These are phyloP conservation scores for Fraxinus albicans DNA, from an alignment of 305 asterid species.

Conservation along the genomic window DNA sequence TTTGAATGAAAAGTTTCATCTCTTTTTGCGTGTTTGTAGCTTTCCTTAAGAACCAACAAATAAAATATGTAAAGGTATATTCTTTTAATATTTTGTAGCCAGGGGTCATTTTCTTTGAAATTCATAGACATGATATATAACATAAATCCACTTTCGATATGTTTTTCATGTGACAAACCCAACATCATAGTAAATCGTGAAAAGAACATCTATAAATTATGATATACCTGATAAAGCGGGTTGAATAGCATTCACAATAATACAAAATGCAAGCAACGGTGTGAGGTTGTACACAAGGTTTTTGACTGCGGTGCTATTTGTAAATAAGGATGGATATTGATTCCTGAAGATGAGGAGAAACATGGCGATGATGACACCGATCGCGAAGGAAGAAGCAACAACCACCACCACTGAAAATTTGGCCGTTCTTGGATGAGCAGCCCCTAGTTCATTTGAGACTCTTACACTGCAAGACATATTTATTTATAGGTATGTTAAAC, in stretches of 20 bases:
- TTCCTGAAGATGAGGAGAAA: conserved; percentile 31
- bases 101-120: neutral
- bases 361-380: conserved; percentile 31
- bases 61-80: too few species aligned
- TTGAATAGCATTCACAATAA: conserved; percentile 37
- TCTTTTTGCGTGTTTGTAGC: neutral
- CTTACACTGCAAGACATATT: conserved; percentile 36
- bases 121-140: neutral
- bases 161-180: too few species aligned
- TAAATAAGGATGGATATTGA: conserved; percentile 43
- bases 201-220: too few species aligned
- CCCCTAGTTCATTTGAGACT: conserved; percentile 62
- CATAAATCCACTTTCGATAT: neutral
- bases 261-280: conserved; percentile 38
- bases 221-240: conserved; percentile 47
- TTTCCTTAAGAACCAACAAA: too few species aligned
- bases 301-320: conserved; percentile 34
- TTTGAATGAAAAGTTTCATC: neutral
- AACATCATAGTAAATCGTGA: neutral
- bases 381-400: conserved; percentile 26
- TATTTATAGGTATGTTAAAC: too few species aligned
- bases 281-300: conserved; percentile 42
- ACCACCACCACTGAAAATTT: conserved; percentile 50
- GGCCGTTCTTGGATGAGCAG: conserved; percentile 49
- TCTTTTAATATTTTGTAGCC: neutral